phyloP scores from a whole-genome alignment of 257 asterid species.

The Eucommia ulmoides region DNA sequence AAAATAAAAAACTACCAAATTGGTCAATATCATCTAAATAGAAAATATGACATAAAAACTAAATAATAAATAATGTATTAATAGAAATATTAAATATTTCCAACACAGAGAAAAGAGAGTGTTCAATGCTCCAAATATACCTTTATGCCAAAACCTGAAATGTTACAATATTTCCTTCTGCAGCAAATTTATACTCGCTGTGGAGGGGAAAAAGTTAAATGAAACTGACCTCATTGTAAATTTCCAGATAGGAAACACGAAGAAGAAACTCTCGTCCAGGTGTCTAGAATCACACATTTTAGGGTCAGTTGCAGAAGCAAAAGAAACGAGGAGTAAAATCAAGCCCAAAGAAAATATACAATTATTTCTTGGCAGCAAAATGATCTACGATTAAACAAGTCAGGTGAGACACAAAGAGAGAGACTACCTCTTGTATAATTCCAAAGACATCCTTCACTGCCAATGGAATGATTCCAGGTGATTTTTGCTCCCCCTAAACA shows the following conservation, averaged over 20 bases:
- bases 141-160: no score
- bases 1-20: no score
- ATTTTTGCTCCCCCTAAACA: constrained; percentile 80
- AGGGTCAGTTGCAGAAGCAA: constrained; percentile 6
- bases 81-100: no score
- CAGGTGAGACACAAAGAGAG: constrained; percentile 1
- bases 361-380: not conserved
- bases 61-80: no score
- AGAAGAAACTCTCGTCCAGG: constrained; percentile 83
- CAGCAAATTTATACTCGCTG: no score
- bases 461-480: constrained; percentile 79
- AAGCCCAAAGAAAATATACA: not conserved
- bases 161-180: no score
- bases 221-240: constrained; percentile 71
- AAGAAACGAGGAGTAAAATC: not conserved
- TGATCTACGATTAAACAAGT: no score
- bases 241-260: constrained; percentile 78
- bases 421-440: constrained; percentile 67
- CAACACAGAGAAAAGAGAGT: no score
- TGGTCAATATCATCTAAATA: no score
- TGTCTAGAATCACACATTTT: constrained; percentile 33
- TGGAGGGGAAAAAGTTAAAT: no score
- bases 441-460: constrained; percentile 86
- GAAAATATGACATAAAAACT: no score
- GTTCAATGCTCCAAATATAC: no score